Evolutionary conservation across 2,329 filamentous ascomycete genomes (phyloP), one percentile per base, ranked within the genome.

Genomic region (Alternaria metachromatica): DNA sequence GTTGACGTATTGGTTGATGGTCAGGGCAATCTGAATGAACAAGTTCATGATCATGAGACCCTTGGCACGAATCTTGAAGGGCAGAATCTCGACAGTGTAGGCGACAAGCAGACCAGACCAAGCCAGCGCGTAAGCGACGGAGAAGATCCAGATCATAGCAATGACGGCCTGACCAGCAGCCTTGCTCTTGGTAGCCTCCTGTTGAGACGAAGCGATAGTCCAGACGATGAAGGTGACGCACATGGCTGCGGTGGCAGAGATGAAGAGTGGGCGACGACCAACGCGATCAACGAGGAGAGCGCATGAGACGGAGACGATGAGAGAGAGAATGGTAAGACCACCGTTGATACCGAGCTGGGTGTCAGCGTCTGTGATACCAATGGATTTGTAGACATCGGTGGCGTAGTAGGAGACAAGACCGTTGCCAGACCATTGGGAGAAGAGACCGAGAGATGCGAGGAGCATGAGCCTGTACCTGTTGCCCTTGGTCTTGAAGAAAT

Each of bases 381-480:
- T 88, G 53, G 85, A 85, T 44, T 84, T 80, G 78, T 90, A 90
- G 67, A 91, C 84, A 60, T 85, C 82, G 63, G 88, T 86, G 72
- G 89, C 87, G 76, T 91, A 91, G 80, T 91, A 90, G 66, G 85
- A 88, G 73, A 91, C 87, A 2, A 91, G 80, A 18, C 87, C 88
- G 73, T 91, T 91, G 48, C 89, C 89, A 56, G 86, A 88, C 80
- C 89, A 91, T 78, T 91, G 89, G 2, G 88, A 90, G 73, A 91
- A 89, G 69, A 91, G 80, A 72, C 88, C 89, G 18, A 91, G 83
- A 0, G 87, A 89, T 45, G 90, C 77, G 45, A 90, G 82, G 59
- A 91, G 86, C 51, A 86, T 82, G 48, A 92, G 81, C 11, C 89
- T 84, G 82, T 88, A 88, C 56, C 88, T 84, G 81, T 92, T 91